These are phyloP conservation scores for Leccinum fibrillosum DNA, from an alignment of 768 basidiomycete species.

Conservation along the genomic window DNA sequence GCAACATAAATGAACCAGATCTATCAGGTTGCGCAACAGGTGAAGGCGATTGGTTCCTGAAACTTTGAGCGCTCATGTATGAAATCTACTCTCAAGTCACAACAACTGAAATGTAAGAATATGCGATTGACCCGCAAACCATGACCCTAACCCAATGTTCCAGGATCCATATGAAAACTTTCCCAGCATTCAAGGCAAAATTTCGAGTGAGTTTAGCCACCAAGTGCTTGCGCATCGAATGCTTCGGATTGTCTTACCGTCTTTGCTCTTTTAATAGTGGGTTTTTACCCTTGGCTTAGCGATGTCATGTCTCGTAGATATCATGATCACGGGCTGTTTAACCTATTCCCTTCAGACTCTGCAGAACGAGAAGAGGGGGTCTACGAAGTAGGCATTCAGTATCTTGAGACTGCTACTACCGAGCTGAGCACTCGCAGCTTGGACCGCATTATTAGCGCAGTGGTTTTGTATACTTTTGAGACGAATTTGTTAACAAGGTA, in stretches of 20 bases:
- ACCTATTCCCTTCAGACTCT: slow-evolving; percentile 42
- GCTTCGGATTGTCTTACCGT: neutral
- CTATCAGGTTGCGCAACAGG: slow-evolving; percentile 35
- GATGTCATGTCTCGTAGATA: slow-evolving; percentile 46
- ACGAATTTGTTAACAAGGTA: slow-evolving; percentile 50
- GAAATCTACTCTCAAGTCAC: slow-evolving; percentile 21
- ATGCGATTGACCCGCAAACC: neutral
- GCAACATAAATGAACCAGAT: neutral
- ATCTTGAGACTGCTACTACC: neutral
- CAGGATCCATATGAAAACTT: slow-evolving; percentile 28
- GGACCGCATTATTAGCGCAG: slow-evolving; percentile 44
- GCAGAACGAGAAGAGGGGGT: slow-evolving; percentile 36
- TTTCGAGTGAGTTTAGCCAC: slow-evolving; percentile 16
- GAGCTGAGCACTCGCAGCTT: slow-evolving; percentile 29
- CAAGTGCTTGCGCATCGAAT: neutral
- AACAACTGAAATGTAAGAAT: slow-evolving; percentile 30
- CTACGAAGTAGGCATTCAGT: slow-evolving; percentile 31
- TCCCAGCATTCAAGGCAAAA: slow-evolving; percentile 21
- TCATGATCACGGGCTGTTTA: slow-evolving; percentile 46
- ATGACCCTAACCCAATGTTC: neutral
- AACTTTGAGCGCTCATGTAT: slow-evolving; percentile 6
- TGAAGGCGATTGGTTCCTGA: slow-evolving; percentile 2
- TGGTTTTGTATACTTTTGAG: slow-evolving; percentile 53
- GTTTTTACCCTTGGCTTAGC: slow-evolving; percentile 50
- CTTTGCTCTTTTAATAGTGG: slow-evolving; percentile 34